Evolutionary conservation across 2,329 filamentous ascomycete species (phyloP).

Genomic region (Epichloe gansuensis): DNA sequence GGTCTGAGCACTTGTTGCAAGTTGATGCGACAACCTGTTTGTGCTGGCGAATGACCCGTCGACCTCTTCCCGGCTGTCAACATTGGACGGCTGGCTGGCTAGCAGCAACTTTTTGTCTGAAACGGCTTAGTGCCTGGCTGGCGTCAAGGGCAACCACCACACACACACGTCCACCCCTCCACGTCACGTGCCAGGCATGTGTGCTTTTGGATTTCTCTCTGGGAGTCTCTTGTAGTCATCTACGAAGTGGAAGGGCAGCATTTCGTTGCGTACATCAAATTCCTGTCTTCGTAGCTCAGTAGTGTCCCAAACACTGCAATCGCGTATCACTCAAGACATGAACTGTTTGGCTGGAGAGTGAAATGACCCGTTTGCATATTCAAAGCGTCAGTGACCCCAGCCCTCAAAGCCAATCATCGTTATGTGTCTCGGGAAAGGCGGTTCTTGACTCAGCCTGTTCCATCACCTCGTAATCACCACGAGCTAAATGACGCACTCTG

Average conservation of each 20-base stretch:
- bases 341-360: not conserved
- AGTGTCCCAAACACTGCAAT: not conserved
- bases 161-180: not conserved
- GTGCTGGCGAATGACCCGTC: not conserved
- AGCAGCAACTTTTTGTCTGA: constrained; percentile 6
- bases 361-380: too few species aligned
- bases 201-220: too few species aligned
- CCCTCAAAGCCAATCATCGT: too few species aligned
- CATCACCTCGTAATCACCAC: too few species aligned
- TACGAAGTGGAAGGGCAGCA: not conserved
- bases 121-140: constrained; percentile 10
- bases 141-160: constrained; percentile 8
- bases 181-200: not conserved
- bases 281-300: not conserved
- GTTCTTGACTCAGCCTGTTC: too few species aligned
- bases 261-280: not conserved
- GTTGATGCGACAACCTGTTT: constrained; percentile 6
- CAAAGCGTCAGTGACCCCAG: too few species aligned
- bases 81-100: too few species aligned
- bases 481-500: not conserved
- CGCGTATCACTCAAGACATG: not conserved
- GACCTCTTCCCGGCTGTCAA: not conserved
- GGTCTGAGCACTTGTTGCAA: not conserved
- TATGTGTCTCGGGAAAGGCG: too few species aligned
- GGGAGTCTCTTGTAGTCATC: not conserved